Conservation (phyloP, 306 rosid species). For the Canavalia gladiata region DNA sequence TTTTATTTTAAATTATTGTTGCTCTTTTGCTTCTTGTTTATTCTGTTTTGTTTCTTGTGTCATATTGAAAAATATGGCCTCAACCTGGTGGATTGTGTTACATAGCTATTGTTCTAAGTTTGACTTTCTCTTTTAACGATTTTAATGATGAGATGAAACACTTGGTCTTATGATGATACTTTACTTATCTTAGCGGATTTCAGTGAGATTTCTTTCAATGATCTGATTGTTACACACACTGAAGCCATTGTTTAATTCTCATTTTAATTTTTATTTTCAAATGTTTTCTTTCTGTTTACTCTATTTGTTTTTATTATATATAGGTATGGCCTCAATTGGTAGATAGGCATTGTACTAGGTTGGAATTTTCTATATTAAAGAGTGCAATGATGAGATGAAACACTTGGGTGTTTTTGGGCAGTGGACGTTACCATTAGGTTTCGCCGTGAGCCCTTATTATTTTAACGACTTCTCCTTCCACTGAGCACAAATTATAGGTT, state of each 20-base stretch:
- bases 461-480: constrained; percentile 99
- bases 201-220: constrained; percentile 85
- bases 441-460: constrained; percentile 83
- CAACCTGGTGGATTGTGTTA: too few relatives aligned
- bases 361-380: too few relatives aligned
- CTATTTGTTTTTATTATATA: background rate
- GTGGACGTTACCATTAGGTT: constrained; percentile 67
- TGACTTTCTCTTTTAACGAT: background rate
- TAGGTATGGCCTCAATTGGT: background rate
- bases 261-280: background rate
- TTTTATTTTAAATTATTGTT: too few relatives aligned
- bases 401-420: constrained; percentile 85
- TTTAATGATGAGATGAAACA: constrained; percentile 87
- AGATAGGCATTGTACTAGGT: background rate
- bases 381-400: constrained; percentile 79
- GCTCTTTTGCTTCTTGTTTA: too few relatives aligned
- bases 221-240: constrained; percentile 98
- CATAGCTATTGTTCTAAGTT: accelerated
- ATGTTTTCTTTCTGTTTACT: accelerated
- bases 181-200: constrained; percentile 82
- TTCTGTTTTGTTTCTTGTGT: background rate
- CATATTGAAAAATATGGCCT: background rate
- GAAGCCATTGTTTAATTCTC: constrained; percentile 53
- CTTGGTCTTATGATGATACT: constrained; percentile 19
- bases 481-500: constrained; percentile 65